Evolutionary conservation across 208 protist species (phyloP), one percentile per base, ranked within the genome.

Genomic region (Sergeia podlipaevii): DNA sequence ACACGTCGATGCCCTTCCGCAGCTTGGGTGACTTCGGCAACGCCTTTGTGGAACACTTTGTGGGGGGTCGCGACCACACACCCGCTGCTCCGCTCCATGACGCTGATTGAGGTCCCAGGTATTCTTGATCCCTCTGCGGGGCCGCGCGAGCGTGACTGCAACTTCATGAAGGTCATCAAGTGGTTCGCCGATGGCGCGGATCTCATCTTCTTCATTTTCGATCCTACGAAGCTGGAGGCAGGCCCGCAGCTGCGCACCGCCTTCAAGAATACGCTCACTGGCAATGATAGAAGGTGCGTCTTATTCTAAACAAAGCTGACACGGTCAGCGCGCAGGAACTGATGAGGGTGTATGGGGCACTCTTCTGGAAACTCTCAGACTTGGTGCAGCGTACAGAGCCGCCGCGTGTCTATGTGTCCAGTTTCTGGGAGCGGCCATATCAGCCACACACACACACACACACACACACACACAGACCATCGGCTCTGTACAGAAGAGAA

Each of bases 231-330:
- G 78, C 85, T 99, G 27, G 97, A 98, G 65, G 60, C 83, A 50
- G 88, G 88, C 23, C 50, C 63, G 23, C 82, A 93, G 65, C 72
- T 95, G 45, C 72, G 66, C 29, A 73, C 69, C 39, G 33, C 91
- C 39, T 95, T 92, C 56, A 69, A 69, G 44, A 41, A 77, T 34
- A 68, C 84, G 23, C 70, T 97, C 13, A 42, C 60, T 17, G 87
- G 95, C 21, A 63, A 97, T 18, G 96, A 98, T 61, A 89, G 95
- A 98, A 98, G 69, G 88, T 98, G 29, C 82, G 95, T 47, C 83
- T 98, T 32, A 80, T 99, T 17, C 83, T 99, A 34, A 99, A 99
- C 76, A 99, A 99, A 76, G 92, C 97, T 1, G 97, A 99, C 74
- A 80, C 71, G 29, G 78, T 98, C 34, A 74, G 57, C 38, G 62